phyloP scores from a whole-genome alignment of 2,329 filamentous ascomycete genomes.

The Aspergillus novoparasiticus region DNA sequence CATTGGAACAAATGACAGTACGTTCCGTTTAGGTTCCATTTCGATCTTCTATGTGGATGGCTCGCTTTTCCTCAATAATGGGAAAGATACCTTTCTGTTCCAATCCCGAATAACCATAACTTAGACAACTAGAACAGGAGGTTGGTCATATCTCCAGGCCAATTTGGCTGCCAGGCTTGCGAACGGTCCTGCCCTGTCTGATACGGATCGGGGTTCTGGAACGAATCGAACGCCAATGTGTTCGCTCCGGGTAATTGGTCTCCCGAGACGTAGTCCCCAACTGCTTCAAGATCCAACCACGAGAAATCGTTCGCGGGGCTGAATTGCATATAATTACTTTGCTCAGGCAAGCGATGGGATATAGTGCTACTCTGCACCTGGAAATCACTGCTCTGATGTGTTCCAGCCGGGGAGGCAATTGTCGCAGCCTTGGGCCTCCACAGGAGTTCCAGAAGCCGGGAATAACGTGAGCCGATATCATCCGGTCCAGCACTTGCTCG shows the following conservation, averaged over 20 bases:
- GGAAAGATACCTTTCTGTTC: not conserved
- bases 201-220: slow-evolving; percentile 37
- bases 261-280: slow-evolving; percentile 59
- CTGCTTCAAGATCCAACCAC: slow-evolving; percentile 63
- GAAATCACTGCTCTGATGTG: slow-evolving; percentile 35
- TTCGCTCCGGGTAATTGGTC: slow-evolving; percentile 42
- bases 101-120: not conserved
- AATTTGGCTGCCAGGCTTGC: slow-evolving; percentile 43
- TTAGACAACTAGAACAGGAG: slow-evolving; percentile 33
- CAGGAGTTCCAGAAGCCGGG: slow-evolving; percentile 61
- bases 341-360: slow-evolving; percentile 39
- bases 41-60: not conserved
- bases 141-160: slow-evolving; percentile 44
- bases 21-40: not conserved
- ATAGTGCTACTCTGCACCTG: slow-evolving; percentile 34
- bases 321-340: slow-evolving; percentile 40
- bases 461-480: slow-evolving; percentile 64
- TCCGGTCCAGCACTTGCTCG: slow-evolving; percentile 60
- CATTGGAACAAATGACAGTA: not conserved
- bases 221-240: slow-evolving; percentile 39
- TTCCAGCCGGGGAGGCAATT: slow-evolving; percentile 26
- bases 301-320: slow-evolving; percentile 60
- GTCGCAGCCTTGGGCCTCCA: slow-evolving; percentile 54
- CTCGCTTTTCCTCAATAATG: not conserved
- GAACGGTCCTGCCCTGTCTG: slow-evolving; percentile 33